Evolutionary conservation across 2,329 filamentous ascomycete species (phyloP), one percentile per base, ranked within the genome.

Genomic region (Rosellinia necatrix): DNA sequence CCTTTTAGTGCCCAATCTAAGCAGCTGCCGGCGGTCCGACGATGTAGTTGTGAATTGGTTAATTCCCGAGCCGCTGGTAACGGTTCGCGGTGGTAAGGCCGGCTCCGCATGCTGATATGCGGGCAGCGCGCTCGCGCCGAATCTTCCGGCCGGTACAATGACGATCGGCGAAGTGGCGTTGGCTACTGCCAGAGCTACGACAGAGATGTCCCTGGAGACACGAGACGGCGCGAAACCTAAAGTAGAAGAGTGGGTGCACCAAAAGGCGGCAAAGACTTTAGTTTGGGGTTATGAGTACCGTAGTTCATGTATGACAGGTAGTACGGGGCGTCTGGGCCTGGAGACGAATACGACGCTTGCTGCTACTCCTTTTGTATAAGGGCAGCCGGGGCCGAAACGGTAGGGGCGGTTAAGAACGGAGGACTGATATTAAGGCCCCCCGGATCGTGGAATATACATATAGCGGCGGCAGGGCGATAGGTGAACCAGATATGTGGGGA

Each of bases 181-280:
- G 70, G 69, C 71, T 60, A 68, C 68, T 70, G 71, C 72, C 70
- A 74, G 71, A 60, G 66, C 68, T 69, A 66, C 68, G 63, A 58
- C 58, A 56, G 57, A 61, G 47, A 46, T 56, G 63, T 65, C 66
- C 58, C 65, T 56, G 49, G 49, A 59, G 60, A 67, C 52, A 62
- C 57, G 61, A 53, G 27, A 35, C 19, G 4, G n/a, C 15, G 25
- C 41, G 17, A 35, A 52, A 37, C 30, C 41, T 43, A 51, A 53
- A 32, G 37, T 35, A 43, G 27, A 38, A 51, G 42, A 29, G 40
- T 21, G 34, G 46, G 43, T 46, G 32, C 35, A 46, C 50, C 10
- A 29, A 46, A 24, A n/a, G n/a, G n/a, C 35, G 37, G 34, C 42
- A 37, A 41, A 56, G 24, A 38, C 56, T 58, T 29, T 53, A 38